These are phyloP conservation scores for Paecilomyces fulvus DNA, from an alignment of 2,329 filamentous ascomycete genomes.

Conservation along the genomic window DNA sequence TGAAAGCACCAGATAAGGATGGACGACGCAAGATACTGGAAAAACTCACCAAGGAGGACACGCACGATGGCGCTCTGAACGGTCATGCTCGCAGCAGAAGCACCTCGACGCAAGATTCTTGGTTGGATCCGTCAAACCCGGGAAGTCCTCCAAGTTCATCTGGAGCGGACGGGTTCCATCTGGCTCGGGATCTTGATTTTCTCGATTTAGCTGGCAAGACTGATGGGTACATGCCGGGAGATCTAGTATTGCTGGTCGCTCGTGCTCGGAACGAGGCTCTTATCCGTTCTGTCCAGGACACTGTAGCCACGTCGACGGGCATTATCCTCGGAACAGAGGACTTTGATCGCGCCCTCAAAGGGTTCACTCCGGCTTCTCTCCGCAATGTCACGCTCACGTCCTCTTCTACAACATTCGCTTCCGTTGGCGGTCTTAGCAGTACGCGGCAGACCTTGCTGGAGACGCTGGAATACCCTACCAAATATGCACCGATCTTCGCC, in stretches of 20 bases:
- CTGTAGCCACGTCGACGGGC: constrained; percentile 41
- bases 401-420: constrained; percentile 83
- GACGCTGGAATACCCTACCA: constrained; percentile 93
- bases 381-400: constrained; percentile 91
- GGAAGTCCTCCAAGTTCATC: constrained; percentile 40
- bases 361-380: constrained; percentile 89
- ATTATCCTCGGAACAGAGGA: constrained; percentile 64
- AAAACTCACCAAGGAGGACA: constrained; percentile 54
- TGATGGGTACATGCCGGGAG: constrained; percentile 96
- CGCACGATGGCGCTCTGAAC: constrained; percentile 32
- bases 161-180: constrained; percentile 55
- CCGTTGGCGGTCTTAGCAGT: constrained; percentile 78
- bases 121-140: constrained; percentile 66
- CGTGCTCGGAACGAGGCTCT: constrained; percentile 86
- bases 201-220: constrained; percentile 88
- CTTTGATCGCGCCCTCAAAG: constrained; percentile 76
- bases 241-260: constrained; percentile 75
- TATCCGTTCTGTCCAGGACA: constrained; percentile 65
- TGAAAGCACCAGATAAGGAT: constrained; percentile 91
- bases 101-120: constrained; percentile 48
- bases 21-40: constrained; percentile 76
- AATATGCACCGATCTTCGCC: constrained; percentile 94
- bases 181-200: constrained; percentile 75
- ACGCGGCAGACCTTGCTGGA: constrained; percentile 89
- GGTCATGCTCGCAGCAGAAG: constrained; percentile 28